Evolutionary conservation across 1,284 basidiomycete species (phyloP), one percentile per base, ranked within the genome.

Genomic region (Trichosporon sp.): DNA sequence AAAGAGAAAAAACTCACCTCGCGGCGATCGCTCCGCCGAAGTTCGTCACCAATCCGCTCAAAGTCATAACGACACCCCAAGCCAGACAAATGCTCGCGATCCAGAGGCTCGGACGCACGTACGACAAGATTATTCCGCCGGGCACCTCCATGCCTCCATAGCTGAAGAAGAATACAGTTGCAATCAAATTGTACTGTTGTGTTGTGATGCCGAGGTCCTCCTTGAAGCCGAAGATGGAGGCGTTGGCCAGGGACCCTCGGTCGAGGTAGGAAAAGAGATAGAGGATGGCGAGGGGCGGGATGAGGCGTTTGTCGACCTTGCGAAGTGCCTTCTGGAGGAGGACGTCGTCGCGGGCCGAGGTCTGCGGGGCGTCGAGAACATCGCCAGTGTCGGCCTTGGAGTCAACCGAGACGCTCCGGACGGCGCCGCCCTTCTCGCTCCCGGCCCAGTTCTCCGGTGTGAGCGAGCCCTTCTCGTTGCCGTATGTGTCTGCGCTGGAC

Each of bases 41-140:
- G 49, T 54, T 54, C 34, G 82, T 75, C 6, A 81, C 84, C 46
- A 88, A 73, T 13, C 84, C 83, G n/a, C 84, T 86, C 61, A 87
- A 74, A 1, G 83, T 87, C 14, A 86, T 87, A 8, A 86, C 84
- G 14, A 83, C 74, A 5, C 87, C 86, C 80, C 81, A 83, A 1
- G 74, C 64, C 7, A 78, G 40, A 46, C 62, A 63, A 49, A 63
- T 63, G 49, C 75, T 11, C 0, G 86, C 85, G 60, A 89, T 67
- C 71, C 71, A 72, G 52, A 63, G 16, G 16, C 32, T 52, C 11
- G 68, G 68, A 11, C 61, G 61, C 8, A 69, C 66, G 37, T 68
- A 69, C 13, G 56, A 59, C n/a, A 65, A 57, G 44, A 67, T 61
- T n/a, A 69, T 64, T 4, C 64, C 56, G 11, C 63, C 59, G 1